A percentile compares a stretch with the other conserved stretches of the same genome.
Evolutionary conservation across 805 yeast species (phyloP).

Genomic region (Starmerella vaccinii): DNA sequence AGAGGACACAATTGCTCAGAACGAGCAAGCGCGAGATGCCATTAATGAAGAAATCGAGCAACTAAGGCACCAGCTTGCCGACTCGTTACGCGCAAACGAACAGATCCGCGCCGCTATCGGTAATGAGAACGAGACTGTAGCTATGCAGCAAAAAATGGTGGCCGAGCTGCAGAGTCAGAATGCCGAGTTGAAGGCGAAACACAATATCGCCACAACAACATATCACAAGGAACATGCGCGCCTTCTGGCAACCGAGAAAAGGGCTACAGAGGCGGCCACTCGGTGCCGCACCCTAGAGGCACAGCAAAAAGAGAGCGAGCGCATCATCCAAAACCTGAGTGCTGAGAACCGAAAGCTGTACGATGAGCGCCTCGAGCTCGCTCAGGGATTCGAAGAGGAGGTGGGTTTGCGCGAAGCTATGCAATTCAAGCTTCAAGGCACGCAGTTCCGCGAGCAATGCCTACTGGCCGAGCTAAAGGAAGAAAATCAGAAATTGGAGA

Average conservation of each 20-base stretch:
- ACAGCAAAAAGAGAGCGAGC: neutral
- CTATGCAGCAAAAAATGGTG: neutral
- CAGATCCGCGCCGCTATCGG: neutral
- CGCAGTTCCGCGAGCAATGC: neutral
- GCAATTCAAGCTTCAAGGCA: neutral
- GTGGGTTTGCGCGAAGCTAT: neutral
- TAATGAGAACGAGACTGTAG: neutral
- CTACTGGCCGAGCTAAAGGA: neutral
- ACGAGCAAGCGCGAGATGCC: neutral
- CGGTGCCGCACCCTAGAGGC: neutral
- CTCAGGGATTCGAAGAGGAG: slow-evolving; percentile 3
- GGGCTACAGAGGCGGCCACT: neutral
- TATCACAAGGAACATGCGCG: neutral
- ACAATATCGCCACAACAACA: neutral
- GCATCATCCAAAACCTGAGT: neutral
- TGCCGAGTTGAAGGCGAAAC: neutral
- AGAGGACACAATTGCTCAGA: neutral
- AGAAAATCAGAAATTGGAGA: neutral
- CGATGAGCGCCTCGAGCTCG: slow-evolving; percentile 4
- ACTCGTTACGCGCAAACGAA: neutral
- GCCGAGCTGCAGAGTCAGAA: neutral
- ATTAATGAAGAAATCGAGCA: neutral
- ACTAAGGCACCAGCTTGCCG: neutral
- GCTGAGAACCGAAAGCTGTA: neutral
- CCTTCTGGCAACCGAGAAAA: neutral